Evolutionary conservation across 208 protist species (phyloP).

Genomic region (Trypanosoma cruzi): DNA sequence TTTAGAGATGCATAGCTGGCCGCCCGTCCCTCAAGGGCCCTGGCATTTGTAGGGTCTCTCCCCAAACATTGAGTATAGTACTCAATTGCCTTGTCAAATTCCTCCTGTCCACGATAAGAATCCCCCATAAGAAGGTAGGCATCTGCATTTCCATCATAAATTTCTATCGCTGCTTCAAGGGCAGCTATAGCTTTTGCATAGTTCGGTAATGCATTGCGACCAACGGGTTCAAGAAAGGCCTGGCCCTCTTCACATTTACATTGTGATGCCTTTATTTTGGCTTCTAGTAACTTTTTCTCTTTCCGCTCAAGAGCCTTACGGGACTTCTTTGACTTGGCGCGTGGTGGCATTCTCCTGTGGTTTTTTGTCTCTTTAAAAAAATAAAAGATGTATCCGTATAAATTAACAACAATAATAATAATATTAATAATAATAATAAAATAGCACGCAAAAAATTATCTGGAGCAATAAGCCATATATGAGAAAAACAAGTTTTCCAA

Average conservation of each 20-base stretch:
- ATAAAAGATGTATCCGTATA: too few species aligned
- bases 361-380: constrained; percentile 1
- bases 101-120: constrained; percentile 52
- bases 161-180: constrained; percentile 76
- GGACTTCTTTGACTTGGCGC: constrained; percentile 33
- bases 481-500: too few species aligned
- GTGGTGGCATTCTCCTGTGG: constrained; percentile 17
- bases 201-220: constrained; percentile 66
- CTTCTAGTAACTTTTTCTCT: constrained; percentile 78
- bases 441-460: too few species aligned
- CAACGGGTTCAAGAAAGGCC: constrained; percentile 64
- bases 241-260: constrained; percentile 80
- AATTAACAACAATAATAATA: too few species aligned
- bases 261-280: constrained; percentile 62
- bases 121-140: constrained; percentile 76
- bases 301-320: constrained; percentile 64
- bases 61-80: constrained; percentile 81
- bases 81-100: constrained; percentile 72
- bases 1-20: constrained; percentile 56
- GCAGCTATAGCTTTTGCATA: constrained; percentile 75
- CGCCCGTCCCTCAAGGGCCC: constrained; percentile 75
- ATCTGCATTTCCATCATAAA: constrained; percentile 62
- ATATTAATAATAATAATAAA: too few species aligned
- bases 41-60: constrained; percentile 56
- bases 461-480: too few species aligned